These are phyloP conservation scores for Apocynum venetum DNA, from an alignment of 257 asterid genomes.

Conservation along the genomic window DNA sequence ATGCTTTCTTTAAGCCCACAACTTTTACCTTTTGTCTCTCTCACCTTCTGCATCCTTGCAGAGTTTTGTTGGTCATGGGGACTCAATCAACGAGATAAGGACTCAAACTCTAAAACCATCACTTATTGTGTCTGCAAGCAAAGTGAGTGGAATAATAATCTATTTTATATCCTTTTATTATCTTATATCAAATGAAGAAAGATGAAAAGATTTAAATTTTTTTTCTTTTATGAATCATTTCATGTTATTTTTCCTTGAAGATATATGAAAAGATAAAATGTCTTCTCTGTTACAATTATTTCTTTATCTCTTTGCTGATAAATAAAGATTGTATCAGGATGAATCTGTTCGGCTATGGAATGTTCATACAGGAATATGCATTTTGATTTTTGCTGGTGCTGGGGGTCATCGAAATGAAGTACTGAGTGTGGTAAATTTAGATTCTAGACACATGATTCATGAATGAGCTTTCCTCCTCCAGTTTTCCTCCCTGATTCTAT, in stretches of 20 bases:
- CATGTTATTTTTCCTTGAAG: neutral
- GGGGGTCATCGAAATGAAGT: slow-evolving; percentile 99
- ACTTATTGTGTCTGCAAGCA: slow-evolving; percentile 92
- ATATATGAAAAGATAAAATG: neutral
- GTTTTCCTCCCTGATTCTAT: neutral
- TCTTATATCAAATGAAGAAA: neutral
- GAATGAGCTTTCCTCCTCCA: neutral
- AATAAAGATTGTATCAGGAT: slow-evolving; percentile 44
- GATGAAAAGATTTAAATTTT: neutral
- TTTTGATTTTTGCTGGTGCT: slow-evolving; percentile 97
- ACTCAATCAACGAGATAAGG: slow-evolving; percentile 86
- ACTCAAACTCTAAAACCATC: slow-evolving; percentile 91
- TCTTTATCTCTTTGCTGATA: slow-evolving; percentile 1
- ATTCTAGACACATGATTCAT: neutral
- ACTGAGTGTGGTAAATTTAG: slow-evolving; percentile 78
- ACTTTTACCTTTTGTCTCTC: neutral
- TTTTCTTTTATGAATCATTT: neutral
- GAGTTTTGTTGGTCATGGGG: slow-evolving; percentile 98
- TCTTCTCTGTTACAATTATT: neutral
- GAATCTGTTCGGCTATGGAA: slow-evolving; percentile 99
- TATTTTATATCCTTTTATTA: slow-evolving; percentile 2
- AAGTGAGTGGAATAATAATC: slow-evolving; percentile 42
- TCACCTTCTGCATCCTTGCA: slow-evolving; percentile 27
- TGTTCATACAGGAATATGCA: slow-evolving; percentile 96
- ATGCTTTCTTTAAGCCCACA: neutral